Evolutionary conservation across 345 rosid genomes (phyloP).

Genomic region (Hirschfeldia incana): DNA sequence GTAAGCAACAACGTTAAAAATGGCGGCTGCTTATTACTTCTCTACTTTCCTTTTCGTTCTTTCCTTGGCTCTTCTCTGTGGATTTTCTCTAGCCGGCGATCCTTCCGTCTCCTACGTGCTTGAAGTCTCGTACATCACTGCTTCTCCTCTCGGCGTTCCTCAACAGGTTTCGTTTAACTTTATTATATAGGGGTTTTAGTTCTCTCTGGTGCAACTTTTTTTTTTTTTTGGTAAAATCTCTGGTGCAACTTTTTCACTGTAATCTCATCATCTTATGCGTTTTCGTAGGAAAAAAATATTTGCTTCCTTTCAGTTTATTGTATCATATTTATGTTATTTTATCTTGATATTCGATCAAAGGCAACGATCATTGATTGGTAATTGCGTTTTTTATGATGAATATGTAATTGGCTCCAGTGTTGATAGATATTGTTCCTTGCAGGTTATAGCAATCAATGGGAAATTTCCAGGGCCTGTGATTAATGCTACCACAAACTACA

Average conservation of each 20-base stretch:
- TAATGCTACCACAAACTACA: slow-evolving; percentile 75
- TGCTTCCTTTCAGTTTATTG: neutral
- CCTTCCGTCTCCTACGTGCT: slow-evolving; percentile 57
- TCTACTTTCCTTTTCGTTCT: slow-evolving; percentile 39
- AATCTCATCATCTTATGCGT: neutral
- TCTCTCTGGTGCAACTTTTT: neutral
- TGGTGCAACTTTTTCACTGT: neutral
- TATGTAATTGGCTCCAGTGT: neutral
- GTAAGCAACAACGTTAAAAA: neutral
- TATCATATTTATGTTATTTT: neutral
- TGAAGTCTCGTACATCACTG: slow-evolving; percentile 64
- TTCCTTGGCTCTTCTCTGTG: slow-evolving; percentile 50
- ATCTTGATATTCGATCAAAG: neutral
- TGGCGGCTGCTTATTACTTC: slow-evolving; percentile 25
- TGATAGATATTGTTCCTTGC: slow-evolving; percentile 20
- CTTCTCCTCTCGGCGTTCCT: slow-evolving; percentile 85
- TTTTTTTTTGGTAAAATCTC: too few species aligned
- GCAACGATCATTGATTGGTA: neutral
- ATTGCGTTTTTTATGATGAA: neutral
- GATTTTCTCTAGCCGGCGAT: slow-evolving; percentile 61
- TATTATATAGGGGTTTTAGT: neutral
- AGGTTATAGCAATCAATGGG: slow-evolving; percentile 86
- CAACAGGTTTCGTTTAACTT: slow-evolving; percentile 58
- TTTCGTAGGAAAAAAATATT: neutral
- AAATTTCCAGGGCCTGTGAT: slow-evolving; percentile 75